phyloP scores from a whole-genome alignment of 768 basidiomycete species.

The Termitomyces sp. region DNA sequence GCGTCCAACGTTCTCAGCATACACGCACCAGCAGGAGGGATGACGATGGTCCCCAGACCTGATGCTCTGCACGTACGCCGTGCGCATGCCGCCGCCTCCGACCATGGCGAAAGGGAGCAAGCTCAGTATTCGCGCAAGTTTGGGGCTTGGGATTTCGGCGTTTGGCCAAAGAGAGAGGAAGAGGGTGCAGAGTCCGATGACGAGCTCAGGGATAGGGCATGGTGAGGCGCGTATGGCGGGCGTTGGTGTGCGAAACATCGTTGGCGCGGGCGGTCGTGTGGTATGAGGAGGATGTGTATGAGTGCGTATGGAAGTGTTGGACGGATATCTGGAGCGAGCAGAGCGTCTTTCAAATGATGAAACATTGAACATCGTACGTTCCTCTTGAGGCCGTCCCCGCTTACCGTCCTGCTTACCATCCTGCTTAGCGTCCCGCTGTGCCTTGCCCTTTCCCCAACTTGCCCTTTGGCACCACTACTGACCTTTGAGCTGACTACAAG shows the following conservation, averaged over 20 bases:
- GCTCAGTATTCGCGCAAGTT: slow-evolving; percentile 6
- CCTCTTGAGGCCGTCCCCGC: too few species aligned
- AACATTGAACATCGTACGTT: too few species aligned
- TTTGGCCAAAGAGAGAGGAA: slow-evolving; percentile 8
- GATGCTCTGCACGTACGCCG: too few species aligned
- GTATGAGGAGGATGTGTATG: slow-evolving; percentile 12
- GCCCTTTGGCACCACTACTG: too few species aligned
- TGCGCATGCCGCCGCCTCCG: too few species aligned
- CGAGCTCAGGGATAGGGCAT: too few species aligned
- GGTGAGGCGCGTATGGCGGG: slow-evolving; percentile 3
- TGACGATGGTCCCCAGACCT: slow-evolving; percentile 53
- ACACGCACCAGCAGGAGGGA: neutral
- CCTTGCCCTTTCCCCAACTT: too few species aligned
- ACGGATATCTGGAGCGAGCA: too few species aligned
- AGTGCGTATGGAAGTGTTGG: neutral
- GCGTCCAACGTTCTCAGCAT: slow-evolving; percentile 5
- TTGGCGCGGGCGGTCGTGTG: slow-evolving; percentile 1
- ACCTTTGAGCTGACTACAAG: too few species aligned
- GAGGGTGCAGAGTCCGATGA: neutral
- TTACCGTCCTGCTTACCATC: too few species aligned
- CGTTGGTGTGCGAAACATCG: neutral
- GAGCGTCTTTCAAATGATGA: too few species aligned
- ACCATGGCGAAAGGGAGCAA: slow-evolving; percentile 4
- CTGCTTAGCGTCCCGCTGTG: too few species aligned
- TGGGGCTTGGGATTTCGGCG: neutral